Conservation (phyloP, 176 grass and related monocot genomes). For the Carex myosuroides region DNA sequence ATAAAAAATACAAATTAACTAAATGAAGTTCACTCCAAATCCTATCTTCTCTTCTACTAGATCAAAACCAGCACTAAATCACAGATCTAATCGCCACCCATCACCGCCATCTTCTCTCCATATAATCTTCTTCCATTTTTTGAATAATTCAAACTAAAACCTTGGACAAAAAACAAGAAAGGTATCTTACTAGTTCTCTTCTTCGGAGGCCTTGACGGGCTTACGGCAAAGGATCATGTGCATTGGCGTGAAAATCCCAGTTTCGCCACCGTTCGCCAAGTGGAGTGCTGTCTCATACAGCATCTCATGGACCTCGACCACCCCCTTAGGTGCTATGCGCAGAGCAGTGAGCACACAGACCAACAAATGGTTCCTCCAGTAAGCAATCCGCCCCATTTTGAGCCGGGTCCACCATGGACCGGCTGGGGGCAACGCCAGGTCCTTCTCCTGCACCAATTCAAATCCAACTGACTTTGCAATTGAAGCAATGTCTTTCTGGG, state of each 20-base stretch:
- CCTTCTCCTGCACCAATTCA: slow-evolving; percentile 73
- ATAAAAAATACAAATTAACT: slow-evolving; percentile 19
- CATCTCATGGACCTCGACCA: slow-evolving; percentile 95
- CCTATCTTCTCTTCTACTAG: slow-evolving; percentile 6
- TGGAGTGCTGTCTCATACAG: slow-evolving; percentile 86
- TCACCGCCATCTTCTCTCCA: background rate
- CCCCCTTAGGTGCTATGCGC: slow-evolving; percentile 85
- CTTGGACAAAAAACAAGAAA: slow-evolving; percentile 18
- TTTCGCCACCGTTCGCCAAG: slow-evolving; percentile 75
- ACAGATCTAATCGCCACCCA: background rate
- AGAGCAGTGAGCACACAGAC: slow-evolving; percentile 81
- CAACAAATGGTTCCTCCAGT: slow-evolving; percentile 94
- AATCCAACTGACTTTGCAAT: slow-evolving; percentile 54
- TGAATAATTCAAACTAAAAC: slow-evolving; percentile 20
- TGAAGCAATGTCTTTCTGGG: slow-evolving; percentile 63
- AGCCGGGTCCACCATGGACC: slow-evolving; percentile 91
- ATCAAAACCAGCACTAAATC: slow-evolving; percentile 21
- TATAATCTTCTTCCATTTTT: slow-evolving; percentile 19
- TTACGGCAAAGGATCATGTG: slow-evolving; percentile 99
- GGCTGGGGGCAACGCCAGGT: slow-evolving; percentile 65
- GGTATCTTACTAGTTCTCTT: slow-evolving; percentile 35
- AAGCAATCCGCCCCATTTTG: slow-evolving; percentile 90
- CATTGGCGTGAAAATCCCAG: slow-evolving; percentile 96
- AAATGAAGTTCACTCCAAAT: background rate
- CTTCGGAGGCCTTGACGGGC: slow-evolving; percentile 20